Base-by-base conservation (phyloP, 129 eudicot genomes). In the Apium graveolens region DNA sequence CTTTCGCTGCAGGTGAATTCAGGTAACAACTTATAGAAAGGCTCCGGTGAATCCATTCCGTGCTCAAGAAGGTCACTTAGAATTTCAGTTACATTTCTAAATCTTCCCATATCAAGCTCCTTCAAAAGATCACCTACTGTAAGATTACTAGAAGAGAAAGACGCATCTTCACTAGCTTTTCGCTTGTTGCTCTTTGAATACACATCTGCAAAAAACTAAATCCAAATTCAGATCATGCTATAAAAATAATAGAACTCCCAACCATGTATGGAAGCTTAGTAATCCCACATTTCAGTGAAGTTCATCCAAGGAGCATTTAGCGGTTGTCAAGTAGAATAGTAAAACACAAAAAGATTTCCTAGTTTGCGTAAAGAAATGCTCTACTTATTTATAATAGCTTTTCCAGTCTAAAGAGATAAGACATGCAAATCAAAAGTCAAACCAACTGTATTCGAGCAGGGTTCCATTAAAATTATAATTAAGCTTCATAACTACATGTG, bases 1-100 rank as follows among this genome's bases (percentile, higher is more conserved):
- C 20, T 38, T 31, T 78, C 78, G 12, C 70, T 44, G 72, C 60
- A 17, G 14, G 45, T 16, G 13, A 29, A 42, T 12, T 48, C 31
- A 48, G 81, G 86, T 60, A 60, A 17, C 26, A 29, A 63, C 24
- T 65, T 78, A 49, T 74, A 71, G 49, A 26, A 39, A 71, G 77
- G 80, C 45, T 60, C 77, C 32, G 76, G 13, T 29, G 79, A 71
- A 76, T 55, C 82, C 44, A 44, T 55, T 74, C 86, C 83, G 34
- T 78, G 73, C 34, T 60, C 43, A 48, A 86, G 18, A 85, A 89
- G 85, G 55, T 86, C 86, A 73, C 66, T 75, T n/a, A 92, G 79
- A 0, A 86, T 92, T 70, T 82, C 81, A 11, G 91, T 85, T 18
- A 85, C 96, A 73, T 88, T 88, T 24, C 97, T 96, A 75, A 42